phyloP scores from a whole-genome alignment of 73 alveolate genomes.

The Paramecium caudatum region DNA sequence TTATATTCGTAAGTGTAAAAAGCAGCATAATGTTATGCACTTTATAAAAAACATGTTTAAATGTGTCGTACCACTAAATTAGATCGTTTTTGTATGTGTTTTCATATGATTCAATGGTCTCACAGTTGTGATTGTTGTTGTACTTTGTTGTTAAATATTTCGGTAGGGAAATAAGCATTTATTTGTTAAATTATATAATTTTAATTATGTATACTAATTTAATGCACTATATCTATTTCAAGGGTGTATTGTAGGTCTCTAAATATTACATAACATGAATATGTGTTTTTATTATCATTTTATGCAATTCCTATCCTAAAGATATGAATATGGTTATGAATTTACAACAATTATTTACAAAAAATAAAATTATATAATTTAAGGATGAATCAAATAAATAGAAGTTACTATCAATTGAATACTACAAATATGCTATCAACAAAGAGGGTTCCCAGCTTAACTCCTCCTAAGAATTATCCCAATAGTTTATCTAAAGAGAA shows the following conservation, averaged over 20 bases:
- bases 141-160: slow-evolving; percentile 32
- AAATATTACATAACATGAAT: too few relatives aligned
- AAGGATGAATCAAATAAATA: slow-evolving; percentile 13
- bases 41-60: too few relatives aligned
- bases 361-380: too few relatives aligned
- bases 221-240: too few relatives aligned
- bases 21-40: too few relatives aligned
- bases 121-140: slow-evolving; percentile 53
- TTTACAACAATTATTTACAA: too few relatives aligned
- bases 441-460: slow-evolving; percentile 48
- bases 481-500: slow-evolving; percentile 43
- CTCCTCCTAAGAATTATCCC: slow-evolving; percentile 48
- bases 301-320: too few relatives aligned
- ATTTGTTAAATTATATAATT: too few relatives aligned
- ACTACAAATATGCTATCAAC: slow-evolving; percentile 17
- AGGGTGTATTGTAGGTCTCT: too few relatives aligned
- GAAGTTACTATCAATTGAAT: slow-evolving; percentile 59
- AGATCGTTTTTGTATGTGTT: slow-evolving; percentile 40
- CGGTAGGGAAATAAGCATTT: slow-evolving; percentile 1
- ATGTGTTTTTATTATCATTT: too few relatives aligned
- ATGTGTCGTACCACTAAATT: slow-evolving; percentile 24
- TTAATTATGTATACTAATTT: too few relatives aligned
- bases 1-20: slow-evolving; percentile 41
- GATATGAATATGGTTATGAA: too few relatives aligned
- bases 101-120: slow-evolving; percentile 44